Conservation (phyloP, 768 basidiomycete genomes). For the Pleurotus pulmonarius region DNA sequence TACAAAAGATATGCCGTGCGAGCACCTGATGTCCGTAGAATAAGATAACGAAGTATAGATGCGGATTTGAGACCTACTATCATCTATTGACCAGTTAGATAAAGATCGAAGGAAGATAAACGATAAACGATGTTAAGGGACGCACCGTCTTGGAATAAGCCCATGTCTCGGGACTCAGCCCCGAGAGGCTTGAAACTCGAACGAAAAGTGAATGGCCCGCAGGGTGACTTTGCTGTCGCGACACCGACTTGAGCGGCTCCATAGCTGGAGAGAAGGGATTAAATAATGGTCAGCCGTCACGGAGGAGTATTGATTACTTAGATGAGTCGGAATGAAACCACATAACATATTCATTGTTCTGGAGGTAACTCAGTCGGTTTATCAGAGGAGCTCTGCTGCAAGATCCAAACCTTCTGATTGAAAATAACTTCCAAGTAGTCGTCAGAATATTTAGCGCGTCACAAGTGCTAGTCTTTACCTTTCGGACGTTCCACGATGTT, state of each 20-base stretch:
- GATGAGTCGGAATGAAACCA: constrained; percentile 68
- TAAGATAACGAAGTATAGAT: neutral
- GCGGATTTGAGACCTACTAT: constrained; percentile 22
- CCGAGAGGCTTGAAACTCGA: constrained; percentile 54
- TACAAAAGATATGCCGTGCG: constrained; percentile 57
- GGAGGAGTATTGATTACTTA: constrained; percentile 31
- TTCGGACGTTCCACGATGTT: constrained; percentile 64
- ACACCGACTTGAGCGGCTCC: constrained; percentile 63
- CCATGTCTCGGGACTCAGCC: constrained; percentile 57
- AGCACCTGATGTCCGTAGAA: constrained; percentile 24
- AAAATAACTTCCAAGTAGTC: constrained; percentile 37
- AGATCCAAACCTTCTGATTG: constrained; percentile 39
- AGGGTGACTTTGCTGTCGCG: constrained; percentile 53
- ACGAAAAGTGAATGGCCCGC: constrained; percentile 57
- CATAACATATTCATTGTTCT: constrained; percentile 66
- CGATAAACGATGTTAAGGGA: neutral
- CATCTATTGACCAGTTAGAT: constrained; percentile 24
- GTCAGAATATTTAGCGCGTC: neutral
- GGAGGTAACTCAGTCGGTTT: neutral
- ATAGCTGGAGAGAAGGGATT: constrained; percentile 34
- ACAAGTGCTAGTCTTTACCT: constrained; percentile 27
- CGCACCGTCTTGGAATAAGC: constrained; percentile 53
- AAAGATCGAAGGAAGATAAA: neutral
- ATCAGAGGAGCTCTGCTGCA: neutral
- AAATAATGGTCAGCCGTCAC: neutral